A percentile compares a stretch with the other conserved stretches of the same genome.
Conservation (phyloP, 345 rosid genomes). For the Turritis glabra region DNA sequence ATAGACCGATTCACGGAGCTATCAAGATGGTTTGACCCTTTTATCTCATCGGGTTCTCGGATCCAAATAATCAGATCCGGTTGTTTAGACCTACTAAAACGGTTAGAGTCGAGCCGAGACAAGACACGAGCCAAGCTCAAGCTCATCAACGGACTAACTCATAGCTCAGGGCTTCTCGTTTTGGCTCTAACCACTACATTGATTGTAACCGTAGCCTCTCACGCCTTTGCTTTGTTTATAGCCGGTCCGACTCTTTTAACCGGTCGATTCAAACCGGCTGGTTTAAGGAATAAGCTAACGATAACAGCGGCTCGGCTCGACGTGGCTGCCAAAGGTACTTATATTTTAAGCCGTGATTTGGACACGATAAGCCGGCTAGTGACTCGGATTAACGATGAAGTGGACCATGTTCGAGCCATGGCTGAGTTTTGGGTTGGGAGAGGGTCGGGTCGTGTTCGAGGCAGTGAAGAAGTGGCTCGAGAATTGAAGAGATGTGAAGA, state of each 20-base stretch:
- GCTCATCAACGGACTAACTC: conserved; percentile 40
- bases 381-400: conserved; percentile 60
- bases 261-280: conserved; percentile 41
- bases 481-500: conserved; percentile 51
- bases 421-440: conserved; percentile 57
- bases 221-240: conserved; percentile 65
- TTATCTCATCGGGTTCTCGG: conserved; percentile 33
- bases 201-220: conserved; percentile 58
- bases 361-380: conserved; percentile 72
- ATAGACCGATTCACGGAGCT: conserved; percentile 38
- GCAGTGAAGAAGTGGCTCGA: conserved; percentile 51
- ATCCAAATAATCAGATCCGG: conserved; percentile 42
- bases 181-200: conserved; percentile 65
- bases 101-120: conserved; percentile 57
- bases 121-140: conserved; percentile 51
- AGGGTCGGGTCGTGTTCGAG: conserved; percentile 50
- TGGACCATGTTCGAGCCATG: conserved; percentile 54
- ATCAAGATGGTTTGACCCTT: conserved; percentile 40
- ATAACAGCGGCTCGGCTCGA: conserved; percentile 55
- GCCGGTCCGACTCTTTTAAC: conserved; percentile 58
- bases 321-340: conserved; percentile 78
- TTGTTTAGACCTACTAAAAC: conserved; percentile 49
- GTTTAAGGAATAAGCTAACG: conserved; percentile 44
- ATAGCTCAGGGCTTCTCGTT: conserved; percentile 59
- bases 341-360: conserved; percentile 64